phyloP scores from a whole-genome alignment of 2,329 filamentous ascomycete species.

The Exophiala dermatitidis region DNA sequence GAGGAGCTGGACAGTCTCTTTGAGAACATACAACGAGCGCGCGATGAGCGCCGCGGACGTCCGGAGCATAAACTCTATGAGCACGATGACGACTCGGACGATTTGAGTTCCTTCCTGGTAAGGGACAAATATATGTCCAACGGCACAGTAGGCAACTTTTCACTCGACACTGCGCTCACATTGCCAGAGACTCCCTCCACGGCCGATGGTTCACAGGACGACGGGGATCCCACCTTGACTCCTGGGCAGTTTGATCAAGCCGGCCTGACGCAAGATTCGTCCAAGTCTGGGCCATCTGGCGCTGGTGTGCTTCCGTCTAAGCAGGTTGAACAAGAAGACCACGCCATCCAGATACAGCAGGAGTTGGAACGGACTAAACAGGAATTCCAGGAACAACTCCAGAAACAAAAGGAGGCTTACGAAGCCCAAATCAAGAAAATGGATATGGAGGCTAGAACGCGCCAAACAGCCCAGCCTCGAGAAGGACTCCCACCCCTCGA shows the following conservation, averaged over 20 bases:
- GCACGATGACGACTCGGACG: slow-evolving; percentile 77
- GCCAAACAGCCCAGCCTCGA: slow-evolving; percentile 39
- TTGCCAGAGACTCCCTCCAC: slow-evolving; percentile 82
- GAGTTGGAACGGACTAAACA: slow-evolving; percentile 69
- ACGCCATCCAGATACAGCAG: slow-evolving; percentile 69
- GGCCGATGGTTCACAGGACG: slow-evolving; percentile 49
- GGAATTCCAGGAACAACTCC: slow-evolving; percentile 81
- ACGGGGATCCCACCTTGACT: slow-evolving; percentile 51
- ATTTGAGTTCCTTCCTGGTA: slow-evolving; percentile 75
- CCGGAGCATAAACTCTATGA: slow-evolving; percentile 50
- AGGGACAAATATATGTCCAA: slow-evolving; percentile 94
- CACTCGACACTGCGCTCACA: slow-evolving; percentile 84
- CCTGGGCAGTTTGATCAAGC: slow-evolving; percentile 78
- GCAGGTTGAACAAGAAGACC: slow-evolving; percentile 76
- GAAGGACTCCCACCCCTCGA: slow-evolving; percentile 49
- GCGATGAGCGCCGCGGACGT: slow-evolving; percentile 70
- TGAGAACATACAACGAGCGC: slow-evolving; percentile 83
- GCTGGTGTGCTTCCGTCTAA: slow-evolving; percentile 59
- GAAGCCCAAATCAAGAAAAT: slow-evolving; percentile 76
- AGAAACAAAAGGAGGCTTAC: slow-evolving; percentile 74
- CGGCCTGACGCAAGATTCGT: slow-evolving; percentile 71
- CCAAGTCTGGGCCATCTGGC: slow-evolving; percentile 66
- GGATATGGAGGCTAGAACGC: slow-evolving; percentile 47
- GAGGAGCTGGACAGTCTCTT: slow-evolving; percentile 91
- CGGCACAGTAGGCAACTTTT: slow-evolving; percentile 92